Evolutionary conservation across 2,329 filamentous ascomycete species (phyloP).

Genomic region (Zymoseptoria passerinii): DNA sequence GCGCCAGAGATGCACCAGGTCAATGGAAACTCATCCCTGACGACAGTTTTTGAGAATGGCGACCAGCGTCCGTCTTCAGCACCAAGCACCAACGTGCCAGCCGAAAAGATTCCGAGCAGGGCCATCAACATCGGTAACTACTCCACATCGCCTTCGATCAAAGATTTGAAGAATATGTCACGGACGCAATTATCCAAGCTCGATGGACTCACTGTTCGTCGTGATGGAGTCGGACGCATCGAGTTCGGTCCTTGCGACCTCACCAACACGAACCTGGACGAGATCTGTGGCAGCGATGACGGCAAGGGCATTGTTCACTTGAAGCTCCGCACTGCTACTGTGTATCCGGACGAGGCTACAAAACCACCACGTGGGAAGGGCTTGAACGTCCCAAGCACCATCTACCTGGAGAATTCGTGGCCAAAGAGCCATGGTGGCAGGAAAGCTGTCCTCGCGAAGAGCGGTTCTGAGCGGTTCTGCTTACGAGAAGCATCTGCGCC

Average conservation of each 20-base stretch:
- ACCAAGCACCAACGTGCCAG: slow-evolving; percentile 12
- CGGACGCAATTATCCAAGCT: slow-evolving; percentile 69
- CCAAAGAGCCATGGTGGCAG: slow-evolving; percentile 61
- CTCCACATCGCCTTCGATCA: slow-evolving; percentile 71
- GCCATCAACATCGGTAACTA: slow-evolving; percentile 59
- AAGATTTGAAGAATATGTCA: slow-evolving; percentile 71
- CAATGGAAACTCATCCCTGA: slow-evolving; percentile 44
- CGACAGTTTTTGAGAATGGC: slow-evolving; percentile 68
- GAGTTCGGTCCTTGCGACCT: slow-evolving; percentile 67
- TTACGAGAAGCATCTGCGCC: slow-evolving; percentile 72
- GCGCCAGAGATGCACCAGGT: slow-evolving; percentile 60
- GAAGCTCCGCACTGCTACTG: slow-evolving; percentile 70
- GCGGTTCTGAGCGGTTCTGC: slow-evolving; percentile 53
- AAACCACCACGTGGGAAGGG: slow-evolving; percentile 83
- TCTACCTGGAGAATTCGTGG: slow-evolving; percentile 88
- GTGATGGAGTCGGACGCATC: slow-evolving; percentile 71
- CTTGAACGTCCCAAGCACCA: slow-evolving; percentile 81
- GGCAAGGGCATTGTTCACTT: slow-evolving; percentile 58
- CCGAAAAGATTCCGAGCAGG: slow-evolving; percentile 9
- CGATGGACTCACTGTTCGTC: slow-evolving; percentile 69
- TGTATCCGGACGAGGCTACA: slow-evolving; percentile 66
- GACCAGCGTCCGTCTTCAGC: slow-evolving; percentile 23
- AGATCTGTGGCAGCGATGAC: slow-evolving; percentile 57
- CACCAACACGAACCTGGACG: slow-evolving; percentile 66
- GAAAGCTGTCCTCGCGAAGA: slow-evolving; percentile 45